Conservation (phyloP, 495 filamentous ascomycete genomes). For the Aspergillus sclerotioniger region DNA sequence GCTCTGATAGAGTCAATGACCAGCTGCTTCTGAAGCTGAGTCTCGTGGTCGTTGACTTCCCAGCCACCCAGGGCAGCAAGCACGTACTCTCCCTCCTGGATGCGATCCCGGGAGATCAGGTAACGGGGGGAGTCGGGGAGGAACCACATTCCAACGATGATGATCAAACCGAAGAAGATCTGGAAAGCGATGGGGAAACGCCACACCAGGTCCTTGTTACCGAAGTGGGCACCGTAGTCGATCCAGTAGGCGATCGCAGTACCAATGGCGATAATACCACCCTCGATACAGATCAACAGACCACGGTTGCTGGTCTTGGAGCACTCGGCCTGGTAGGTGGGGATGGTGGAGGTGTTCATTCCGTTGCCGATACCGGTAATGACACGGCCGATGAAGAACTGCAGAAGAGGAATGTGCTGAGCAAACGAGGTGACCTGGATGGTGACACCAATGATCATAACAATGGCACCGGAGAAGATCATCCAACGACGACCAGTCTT, state of each 20-base stretch:
- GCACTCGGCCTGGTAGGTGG: conserved; percentile 78
- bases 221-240: conserved; percentile 74
- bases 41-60: conserved; percentile 57
- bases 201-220: conserved; percentile 64
- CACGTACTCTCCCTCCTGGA: conserved; percentile 66
- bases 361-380: conserved; percentile 76
- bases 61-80: conserved; percentile 66
- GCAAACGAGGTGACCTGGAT: conserved; percentile 65
- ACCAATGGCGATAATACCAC: conserved; percentile 75
- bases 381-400: conserved; percentile 73
- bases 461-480: conserved; percentile 56
- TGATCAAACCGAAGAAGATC: conserved; percentile 67
- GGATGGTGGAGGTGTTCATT: conserved; percentile 76
- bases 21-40: conserved; percentile 58
- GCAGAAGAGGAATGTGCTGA: conserved; percentile 49
- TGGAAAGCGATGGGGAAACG: conserved; percentile 84
- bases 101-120: conserved; percentile 64
- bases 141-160: conserved; percentile 61
- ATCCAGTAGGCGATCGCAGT: conserved; percentile 80
- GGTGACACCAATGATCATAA: conserved; percentile 78
- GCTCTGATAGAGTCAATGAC: conserved; percentile 76
- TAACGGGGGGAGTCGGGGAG: conserved; percentile 78
- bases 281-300: conserved; percentile 81
- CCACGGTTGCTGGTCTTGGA: conserved; percentile 74
- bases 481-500: conserved; percentile 64